phyloP scores from a whole-genome alignment of 805 yeast genomes.

The Saccharomycopsis sp. region DNA sequence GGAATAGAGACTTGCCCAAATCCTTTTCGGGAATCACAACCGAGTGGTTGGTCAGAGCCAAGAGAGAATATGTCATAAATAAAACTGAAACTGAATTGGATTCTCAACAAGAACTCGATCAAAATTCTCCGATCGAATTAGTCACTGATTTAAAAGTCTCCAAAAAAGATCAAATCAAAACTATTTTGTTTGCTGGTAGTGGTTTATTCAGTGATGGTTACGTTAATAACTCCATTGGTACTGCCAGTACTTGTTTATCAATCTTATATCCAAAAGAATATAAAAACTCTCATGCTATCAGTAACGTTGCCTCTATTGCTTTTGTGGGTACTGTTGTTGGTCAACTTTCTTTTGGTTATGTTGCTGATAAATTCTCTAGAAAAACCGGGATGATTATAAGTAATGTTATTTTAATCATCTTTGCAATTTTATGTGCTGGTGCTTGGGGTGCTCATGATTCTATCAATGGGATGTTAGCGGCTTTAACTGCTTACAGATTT shows the following conservation, averaged over 20 bases:
- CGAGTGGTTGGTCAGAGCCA: slow-evolving; percentile 33
- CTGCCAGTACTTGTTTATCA: slow-evolving; percentile 65
- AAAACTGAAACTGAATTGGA: slow-evolving; percentile 25
- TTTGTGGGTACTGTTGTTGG: slow-evolving; percentile 91
- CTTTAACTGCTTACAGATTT: slow-evolving; percentile 75
- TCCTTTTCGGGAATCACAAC: slow-evolving; percentile 27
- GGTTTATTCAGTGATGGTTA: slow-evolving; percentile 93
- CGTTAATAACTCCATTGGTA: slow-evolving; percentile 73
- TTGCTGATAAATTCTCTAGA: slow-evolving; percentile 74
- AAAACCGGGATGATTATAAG: slow-evolving; percentile 76
- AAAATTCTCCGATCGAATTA: slow-evolving; percentile 17
- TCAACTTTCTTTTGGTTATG: slow-evolving; percentile 67
- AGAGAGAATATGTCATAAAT: slow-evolving; percentile 33
- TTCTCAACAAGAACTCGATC: slow-evolving; percentile 18
- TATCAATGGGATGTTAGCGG: slow-evolving; percentile 71
- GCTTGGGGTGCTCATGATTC: slow-evolving; percentile 69
- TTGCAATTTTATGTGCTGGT: slow-evolving; percentile 72
- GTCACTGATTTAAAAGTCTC: slow-evolving; percentile 17
- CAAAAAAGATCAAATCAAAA: slow-evolving; percentile 33
- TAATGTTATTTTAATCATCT: slow-evolving; percentile 61
- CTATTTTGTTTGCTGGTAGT: slow-evolving; percentile 78
- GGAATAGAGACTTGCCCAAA: slow-evolving; percentile 41
- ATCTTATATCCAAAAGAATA: slow-evolving; percentile 57
- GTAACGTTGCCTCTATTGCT: slow-evolving; percentile 78
- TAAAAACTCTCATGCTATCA: slow-evolving; percentile 54